Evolutionary conservation across 257 asterid species (phyloP), one percentile per base, ranked within the genome.

Genomic region (Lycium barbarum): DNA sequence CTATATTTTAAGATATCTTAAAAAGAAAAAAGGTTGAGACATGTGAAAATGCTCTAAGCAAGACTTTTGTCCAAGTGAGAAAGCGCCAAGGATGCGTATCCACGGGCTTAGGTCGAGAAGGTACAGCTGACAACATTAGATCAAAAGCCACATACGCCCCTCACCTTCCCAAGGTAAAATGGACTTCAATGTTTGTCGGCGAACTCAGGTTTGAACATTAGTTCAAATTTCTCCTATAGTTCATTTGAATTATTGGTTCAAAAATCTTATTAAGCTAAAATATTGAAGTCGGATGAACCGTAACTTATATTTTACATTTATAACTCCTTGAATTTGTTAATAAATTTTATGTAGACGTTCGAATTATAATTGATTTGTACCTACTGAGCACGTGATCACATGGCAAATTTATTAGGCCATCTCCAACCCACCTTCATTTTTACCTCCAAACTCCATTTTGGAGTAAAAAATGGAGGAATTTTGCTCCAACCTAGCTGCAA

Each of bases 71-170:
- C 15, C 78, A 70, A 47, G 3, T 5, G 20, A 55, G 40, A 18
- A 62, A n/a, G 58, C 26, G 51, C 4, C 4, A 85, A 81, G 66
- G 76, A 81, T 81, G 22, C 85, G 82, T 3, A 83, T 62, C 55
- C 86, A 51, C 66, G 7, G 18, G 61, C 82, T 3, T 0, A 59
- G 18, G 84, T 65, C 82, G 18, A 54, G 84, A 70, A 86, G 38
- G n/a, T 67, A 51, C 84, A 6, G 71, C 84, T 83, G 82, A 76
- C 73, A 47, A 49, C 33, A 66, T 74, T 68, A 40, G 47, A 79
- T 78, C 43, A 71, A 83, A 58, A 74, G 36, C 82, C 84, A n/a
- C 83, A 86, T 7, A 86, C 71, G 62, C 20, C 80, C 83, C 58
- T 43, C 53, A 6, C 6, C 76, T 45, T 20, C 66, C 78, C 43